Base-by-base conservation (phyloP, 2,329 filamentous ascomycete genomes). In the Gremmenia infestans region DNA sequence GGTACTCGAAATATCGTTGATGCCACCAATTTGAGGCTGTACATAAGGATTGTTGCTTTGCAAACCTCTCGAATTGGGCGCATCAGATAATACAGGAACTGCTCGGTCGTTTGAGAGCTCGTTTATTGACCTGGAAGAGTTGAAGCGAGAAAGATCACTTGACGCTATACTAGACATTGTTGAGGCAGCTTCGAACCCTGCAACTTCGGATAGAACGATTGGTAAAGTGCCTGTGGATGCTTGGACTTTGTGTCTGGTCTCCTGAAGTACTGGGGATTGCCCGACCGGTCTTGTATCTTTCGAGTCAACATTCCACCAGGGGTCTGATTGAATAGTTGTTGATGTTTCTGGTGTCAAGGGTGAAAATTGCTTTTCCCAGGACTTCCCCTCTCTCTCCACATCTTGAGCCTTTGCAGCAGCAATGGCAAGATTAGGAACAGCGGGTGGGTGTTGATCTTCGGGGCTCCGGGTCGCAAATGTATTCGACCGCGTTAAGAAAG, bases 401-500 rank as follows among this genome's bases (percentile, higher is more conserved):
- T 62, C 59, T 25, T 65, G 57, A 25, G 64, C 64, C 48, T 63
- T 65, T 32, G 60, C 60, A 28, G 64, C 70, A 60, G 52, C 71
- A 67, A 50, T 68, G 64, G 55, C 71, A 36, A 64, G 68, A 61
- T 48, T 71, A 61, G 58, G 75, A 69, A 67, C 49, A 42, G 61
- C 61, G 3, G 68, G 66, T 11, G 60, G 50, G 22, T 60, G 51
- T 37, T 62, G 54, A 59, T 52, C 58, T 48, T 50, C 57, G 17
- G 47, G 12, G 14, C 61, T 54, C 47, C 48, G 47, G 25, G 57
- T 65, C 6, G 66, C 63, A 22, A 72, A 63, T 1, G 68, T 71
- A 45, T 70, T 71, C 14, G 68, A 68, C 47, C 66, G 60, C 22
- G 68, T 67, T n/a, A 71, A 52, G 65, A 91, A 91, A 0, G 88